These are phyloP conservation scores for Isoetes taiwanensis DNA, from an alignment of 75 land plant species.

Conservation along the genomic window DNA sequence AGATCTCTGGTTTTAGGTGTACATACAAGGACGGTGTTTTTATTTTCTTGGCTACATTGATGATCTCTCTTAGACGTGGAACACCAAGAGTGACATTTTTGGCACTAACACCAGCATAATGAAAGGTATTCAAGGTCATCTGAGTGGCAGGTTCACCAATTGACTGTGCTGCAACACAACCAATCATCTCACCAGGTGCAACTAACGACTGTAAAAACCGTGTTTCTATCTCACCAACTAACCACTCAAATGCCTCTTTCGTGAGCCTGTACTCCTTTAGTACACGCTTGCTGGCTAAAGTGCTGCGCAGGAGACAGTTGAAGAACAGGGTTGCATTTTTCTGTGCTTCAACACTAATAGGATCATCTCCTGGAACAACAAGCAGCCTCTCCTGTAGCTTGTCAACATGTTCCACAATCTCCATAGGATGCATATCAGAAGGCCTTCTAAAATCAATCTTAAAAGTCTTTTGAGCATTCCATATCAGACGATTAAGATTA, in stretches of 20 bases:
- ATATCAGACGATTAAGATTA: slow-evolving; percentile 78
- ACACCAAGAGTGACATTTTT: slow-evolving; percentile 98
- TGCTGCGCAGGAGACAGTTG: slow-evolving; percentile 80
- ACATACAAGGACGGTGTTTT: slow-evolving; percentile 94
- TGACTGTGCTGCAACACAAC: slow-evolving; percentile 98
- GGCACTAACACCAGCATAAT: slow-evolving; percentile 99
- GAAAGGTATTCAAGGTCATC: slow-evolving; percentile 96
- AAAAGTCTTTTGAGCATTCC: slow-evolving; percentile 95
- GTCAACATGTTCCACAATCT: slow-evolving; percentile 84
- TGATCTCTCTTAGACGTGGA: slow-evolving; percentile 81
- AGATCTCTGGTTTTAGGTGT: slow-evolving; percentile 60
- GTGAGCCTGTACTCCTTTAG: slow-evolving; percentile 82
- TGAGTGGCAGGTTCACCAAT: slow-evolving; percentile 99
- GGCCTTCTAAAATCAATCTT: slow-evolving; percentile 67
- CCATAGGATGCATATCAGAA: slow-evolving; percentile 93
- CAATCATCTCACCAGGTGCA: slow-evolving; percentile 99
- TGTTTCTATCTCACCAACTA: slow-evolving; percentile 92
- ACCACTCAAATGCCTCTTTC: slow-evolving; percentile 95
- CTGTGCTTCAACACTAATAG: slow-evolving; percentile 82
- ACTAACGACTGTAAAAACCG: slow-evolving; percentile 90
- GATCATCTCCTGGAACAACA: slow-evolving; percentile 60
- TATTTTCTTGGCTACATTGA: slow-evolving; percentile 94
- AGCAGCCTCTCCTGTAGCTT: slow-evolving; percentile 67
- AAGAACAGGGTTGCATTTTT: slow-evolving; percentile 95
- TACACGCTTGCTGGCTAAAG: slow-evolving; percentile 89